Conservation (phyloP, 257 asterid genomes). For the Striga asiatica region DNA sequence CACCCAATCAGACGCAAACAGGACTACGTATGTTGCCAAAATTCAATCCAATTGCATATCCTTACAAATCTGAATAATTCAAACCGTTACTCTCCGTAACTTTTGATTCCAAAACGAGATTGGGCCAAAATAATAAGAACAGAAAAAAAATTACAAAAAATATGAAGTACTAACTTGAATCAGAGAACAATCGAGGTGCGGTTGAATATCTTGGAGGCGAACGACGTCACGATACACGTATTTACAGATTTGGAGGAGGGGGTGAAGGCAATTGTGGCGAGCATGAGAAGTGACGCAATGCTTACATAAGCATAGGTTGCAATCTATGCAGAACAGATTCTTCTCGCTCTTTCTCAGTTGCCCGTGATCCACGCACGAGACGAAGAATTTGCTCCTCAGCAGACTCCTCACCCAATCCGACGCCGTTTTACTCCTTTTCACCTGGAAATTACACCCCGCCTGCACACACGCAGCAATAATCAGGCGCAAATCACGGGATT, state of each 20-base stretch:
- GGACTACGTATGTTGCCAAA: too few relatives aligned
- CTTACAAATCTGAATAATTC: constrained; percentile 6
- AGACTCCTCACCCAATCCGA: constrained; percentile 41
- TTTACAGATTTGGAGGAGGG: constrained; percentile 62
- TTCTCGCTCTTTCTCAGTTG: constrained; percentile 46
- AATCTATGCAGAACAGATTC: constrained; percentile 65
- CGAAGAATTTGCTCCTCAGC: constrained; percentile 36
- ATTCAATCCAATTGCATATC: constrained; percentile 13
- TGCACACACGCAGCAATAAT: too few relatives aligned
- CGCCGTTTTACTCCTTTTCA: constrained; percentile 22
- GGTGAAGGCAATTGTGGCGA: constrained; percentile 28
- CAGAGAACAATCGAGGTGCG: constrained; percentile 47
- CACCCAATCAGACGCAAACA: constrained; percentile 17
- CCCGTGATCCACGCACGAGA: constrained; percentile 36
- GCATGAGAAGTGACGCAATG: constrained; percentile 37
- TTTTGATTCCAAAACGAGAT: not conserved
- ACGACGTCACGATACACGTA: constrained; percentile 70
- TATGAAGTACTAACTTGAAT: constrained; percentile 39
- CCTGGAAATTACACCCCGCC: constrained; percentile 33
- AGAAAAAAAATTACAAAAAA: not conserved
- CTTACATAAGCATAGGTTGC: constrained; percentile 43
- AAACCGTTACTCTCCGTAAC: not conserved
- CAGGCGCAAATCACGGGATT: too few relatives aligned
- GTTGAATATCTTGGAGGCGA: constrained; percentile 58
- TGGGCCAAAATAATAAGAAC: not conserved